A percentile compares a stretch with the other conserved stretches of the same genome.
These are phyloP conservation scores for Linum tenue DNA, from an alignment of 345 rosid genomes.

Conservation along the genomic window DNA sequence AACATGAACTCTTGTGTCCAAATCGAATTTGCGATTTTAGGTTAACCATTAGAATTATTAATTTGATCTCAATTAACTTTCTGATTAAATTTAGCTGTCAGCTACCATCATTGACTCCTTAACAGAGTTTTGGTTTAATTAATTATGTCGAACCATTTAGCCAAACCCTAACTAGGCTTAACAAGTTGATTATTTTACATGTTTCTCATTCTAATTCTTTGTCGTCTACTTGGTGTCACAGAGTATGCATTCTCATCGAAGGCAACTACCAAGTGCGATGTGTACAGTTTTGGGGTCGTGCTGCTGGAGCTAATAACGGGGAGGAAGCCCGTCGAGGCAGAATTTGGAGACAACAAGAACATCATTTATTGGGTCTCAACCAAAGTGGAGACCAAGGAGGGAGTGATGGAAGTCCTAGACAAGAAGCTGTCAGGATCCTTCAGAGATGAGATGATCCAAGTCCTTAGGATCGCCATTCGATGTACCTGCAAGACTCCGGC, in stretches of 20 bases:
- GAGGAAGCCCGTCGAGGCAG: slow-evolving; percentile 63
- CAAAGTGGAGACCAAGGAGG: slow-evolving; percentile 64
- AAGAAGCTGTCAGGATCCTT: slow-evolving; percentile 52
- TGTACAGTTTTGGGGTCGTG: slow-evolving; percentile 87
- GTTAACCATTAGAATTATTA: too few relatives aligned
- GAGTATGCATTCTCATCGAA: slow-evolving; percentile 79
- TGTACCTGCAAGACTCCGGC: slow-evolving; percentile 58
- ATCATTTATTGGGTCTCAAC: slow-evolving; percentile 70
- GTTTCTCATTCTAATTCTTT: background rate
- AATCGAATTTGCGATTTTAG: too few relatives aligned
- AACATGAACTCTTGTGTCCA: too few relatives aligned
- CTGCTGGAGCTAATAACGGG: slow-evolving; percentile 83
- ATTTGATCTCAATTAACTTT: too few relatives aligned
- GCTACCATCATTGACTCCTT: too few relatives aligned
- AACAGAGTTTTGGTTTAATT: too few relatives aligned
- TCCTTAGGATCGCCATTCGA: slow-evolving; percentile 60
- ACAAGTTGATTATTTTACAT: background rate
- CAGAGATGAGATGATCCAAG: slow-evolving; percentile 59
- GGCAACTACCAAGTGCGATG: slow-evolving; percentile 88
- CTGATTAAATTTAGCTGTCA: background rate
- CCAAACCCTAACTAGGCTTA: too few relatives aligned
- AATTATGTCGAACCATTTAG: too few relatives aligned
- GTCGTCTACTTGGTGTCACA: slow-evolving; percentile 21
- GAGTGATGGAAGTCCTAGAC: slow-evolving; percentile 62
- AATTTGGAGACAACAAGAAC: slow-evolving; percentile 77